Evolutionary conservation across 2,329 filamentous ascomycete species (phyloP).

Genomic region (Fusarium lyarnte): DNA sequence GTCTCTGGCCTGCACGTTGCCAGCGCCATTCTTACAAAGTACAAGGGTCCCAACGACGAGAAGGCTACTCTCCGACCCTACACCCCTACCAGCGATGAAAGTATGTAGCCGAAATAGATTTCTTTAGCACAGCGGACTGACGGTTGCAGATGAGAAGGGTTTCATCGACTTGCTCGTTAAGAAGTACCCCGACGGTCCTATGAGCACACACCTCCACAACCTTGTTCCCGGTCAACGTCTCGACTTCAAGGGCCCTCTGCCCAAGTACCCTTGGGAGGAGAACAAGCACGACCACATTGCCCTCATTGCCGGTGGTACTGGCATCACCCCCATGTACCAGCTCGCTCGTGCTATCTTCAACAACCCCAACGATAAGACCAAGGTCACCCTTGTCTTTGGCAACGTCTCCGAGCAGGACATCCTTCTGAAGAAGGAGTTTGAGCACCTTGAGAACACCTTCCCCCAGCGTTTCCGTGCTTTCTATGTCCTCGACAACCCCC

Average conservation of each 20-base stretch:
- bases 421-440: conserved; percentile 84
- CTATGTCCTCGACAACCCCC: conserved; percentile 87
- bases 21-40: conserved; percentile 92
- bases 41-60: conserved; percentile 81
- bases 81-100: conserved; percentile 89
- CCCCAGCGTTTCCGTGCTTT: conserved; percentile 95
- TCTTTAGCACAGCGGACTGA: conserved; percentile 13
- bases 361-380: conserved; percentile 96
- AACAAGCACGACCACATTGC: conserved; percentile 96
- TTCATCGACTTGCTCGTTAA: conserved; percentile 92
- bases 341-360: conserved; percentile 90
- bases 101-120: conserved; percentile 54
- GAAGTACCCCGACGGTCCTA: conserved; percentile 87
- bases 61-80: conserved; percentile 93
- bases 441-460: conserved; percentile 91
- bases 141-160: conserved; percentile 72
- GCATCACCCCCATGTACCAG: conserved; percentile 99
- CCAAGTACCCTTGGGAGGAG: conserved; percentile 87
- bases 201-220: conserved; percentile 89
- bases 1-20: conserved; percentile 84
- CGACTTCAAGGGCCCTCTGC: conserved; percentile 93
- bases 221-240: conserved; percentile 84
- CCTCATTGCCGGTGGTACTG: conserved; percentile 92
- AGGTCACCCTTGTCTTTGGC: conserved; percentile 94
- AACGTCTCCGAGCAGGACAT: conserved; percentile 93